Evolutionary conservation across 805 yeast species (phyloP).

Genomic region (Sugiyamaella boreocaroliniensis): DNA sequence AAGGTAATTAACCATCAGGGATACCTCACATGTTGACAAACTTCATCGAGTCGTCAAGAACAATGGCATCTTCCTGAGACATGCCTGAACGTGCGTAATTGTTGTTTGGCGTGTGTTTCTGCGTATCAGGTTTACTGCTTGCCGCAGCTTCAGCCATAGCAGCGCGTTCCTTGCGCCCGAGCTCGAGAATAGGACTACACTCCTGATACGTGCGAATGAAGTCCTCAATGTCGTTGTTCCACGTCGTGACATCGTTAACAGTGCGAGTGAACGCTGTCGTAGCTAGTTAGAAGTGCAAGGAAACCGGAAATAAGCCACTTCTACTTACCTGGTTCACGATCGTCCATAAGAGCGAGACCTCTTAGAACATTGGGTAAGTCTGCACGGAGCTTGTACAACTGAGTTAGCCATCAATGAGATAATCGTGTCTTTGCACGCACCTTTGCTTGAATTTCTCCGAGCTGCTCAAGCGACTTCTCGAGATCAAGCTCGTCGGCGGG

Average conservation of each 20-base stretch:
- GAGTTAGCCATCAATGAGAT: not conserved
- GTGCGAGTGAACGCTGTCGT: slow-evolving; percentile 8
- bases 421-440: not conserved
- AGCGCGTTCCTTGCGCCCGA: slow-evolving; percentile 8
- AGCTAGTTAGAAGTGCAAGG: slow-evolving; percentile 1
- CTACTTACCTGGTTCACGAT: slow-evolving; percentile 13
- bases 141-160: slow-evolving; percentile 1
- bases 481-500: slow-evolving; percentile 6
- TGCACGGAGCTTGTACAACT: slow-evolving; percentile 14
- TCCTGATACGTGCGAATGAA: slow-evolving; percentile 8
- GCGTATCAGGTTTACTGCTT: not conserved
- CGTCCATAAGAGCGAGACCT: slow-evolving; percentile 18
- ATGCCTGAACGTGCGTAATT: slow-evolving; percentile 6
- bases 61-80: slow-evolving; percentile 5
- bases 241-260: slow-evolving; percentile 7
- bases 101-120: not conserved
- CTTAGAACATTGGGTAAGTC: slow-evolving; percentile 17
- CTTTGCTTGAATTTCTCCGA: slow-evolving; percentile 10
- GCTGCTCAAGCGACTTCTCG: slow-evolving; percentile 13
- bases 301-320: not conserved
- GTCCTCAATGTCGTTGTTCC: slow-evolving; percentile 13
- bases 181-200: slow-evolving; percentile 5
- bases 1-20: not conserved
- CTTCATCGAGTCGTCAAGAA: slow-evolving; percentile 4
- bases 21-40: slow-evolving; percentile 2